phyloP scores from a whole-genome alignment of 371 early-diverging fungal genomes.

The Saksenaea oblongispora region DNA sequence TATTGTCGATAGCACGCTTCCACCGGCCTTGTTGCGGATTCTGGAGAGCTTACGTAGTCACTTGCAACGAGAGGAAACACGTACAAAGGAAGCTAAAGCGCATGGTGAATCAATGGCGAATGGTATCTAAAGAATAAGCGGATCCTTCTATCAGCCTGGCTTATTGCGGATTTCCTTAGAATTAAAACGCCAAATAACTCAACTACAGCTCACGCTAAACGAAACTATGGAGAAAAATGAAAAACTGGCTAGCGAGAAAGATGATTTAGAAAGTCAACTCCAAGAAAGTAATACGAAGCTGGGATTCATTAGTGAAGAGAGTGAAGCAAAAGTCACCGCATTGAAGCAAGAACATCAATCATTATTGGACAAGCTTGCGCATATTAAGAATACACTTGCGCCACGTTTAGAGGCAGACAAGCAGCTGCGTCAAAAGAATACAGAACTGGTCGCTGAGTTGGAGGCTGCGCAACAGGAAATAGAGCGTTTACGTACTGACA shows the following conservation, averaged over 20 bases:
- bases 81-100: constrained; percentile 13
- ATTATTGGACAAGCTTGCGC: constrained; percentile 32
- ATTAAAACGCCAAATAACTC: constrained; percentile 42
- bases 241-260: constrained; percentile 28
- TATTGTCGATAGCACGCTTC: constrained; percentile 23
- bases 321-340: constrained; percentile 24
- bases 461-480: constrained; percentile 17
- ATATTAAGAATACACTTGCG: constrained; percentile 42
- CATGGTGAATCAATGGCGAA: constrained; percentile 1
- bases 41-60: constrained; percentile 34
- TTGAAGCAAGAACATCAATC: constrained; percentile 48
- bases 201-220: constrained; percentile 37
- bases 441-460: constrained; percentile 27
- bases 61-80: constrained; percentile 15
- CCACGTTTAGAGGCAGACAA: constrained; percentile 49
- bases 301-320: constrained; percentile 14
- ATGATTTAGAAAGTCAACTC: constrained; percentile 19
- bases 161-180: constrained; percentile 16
- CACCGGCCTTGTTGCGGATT: constrained; percentile 27
- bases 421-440: constrained; percentile 31
- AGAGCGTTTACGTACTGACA: constrained; percentile 23
- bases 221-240: constrained; percentile 41
- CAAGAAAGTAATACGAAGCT: constrained; percentile 10
- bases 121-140: constrained; percentile 9
- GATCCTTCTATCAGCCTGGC: neutral